A percentile compares a stretch with the other conserved stretches of the same genome.
These are phyloP conservation scores for Mycena kentingensis DNA, from an alignment of 768 basidiomycete genomes.

Conservation along the genomic window DNA sequence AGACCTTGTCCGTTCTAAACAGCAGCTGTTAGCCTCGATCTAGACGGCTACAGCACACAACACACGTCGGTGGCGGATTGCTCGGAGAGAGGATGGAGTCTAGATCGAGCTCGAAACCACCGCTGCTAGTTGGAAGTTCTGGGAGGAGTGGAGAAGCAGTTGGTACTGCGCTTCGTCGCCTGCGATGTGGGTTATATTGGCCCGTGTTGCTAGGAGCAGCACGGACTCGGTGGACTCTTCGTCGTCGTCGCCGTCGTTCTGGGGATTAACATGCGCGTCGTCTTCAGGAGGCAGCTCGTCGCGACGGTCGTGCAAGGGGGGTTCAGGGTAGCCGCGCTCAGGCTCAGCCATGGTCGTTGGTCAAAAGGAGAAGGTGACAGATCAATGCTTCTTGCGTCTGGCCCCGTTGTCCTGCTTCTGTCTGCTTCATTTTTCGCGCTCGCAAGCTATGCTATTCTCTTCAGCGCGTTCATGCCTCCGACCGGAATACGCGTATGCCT, in stretches of 20 bases:
- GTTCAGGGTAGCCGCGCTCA: too few species aligned
- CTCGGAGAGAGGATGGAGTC: constrained; percentile 43
- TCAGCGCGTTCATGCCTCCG: constrained; percentile 63
- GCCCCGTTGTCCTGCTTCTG: neutral
- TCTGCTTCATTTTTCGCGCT: constrained; percentile 55
- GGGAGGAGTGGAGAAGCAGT: constrained; percentile 39
- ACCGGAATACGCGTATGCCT: constrained; percentile 52
- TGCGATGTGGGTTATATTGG: too few species aligned
- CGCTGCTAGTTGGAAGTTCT: constrained; percentile 52
- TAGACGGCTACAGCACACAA: constrained; percentile 29
- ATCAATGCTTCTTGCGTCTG: constrained; percentile 9
- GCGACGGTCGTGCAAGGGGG: too few species aligned
- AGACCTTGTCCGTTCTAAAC: constrained; percentile 47
- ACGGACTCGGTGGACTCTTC: neutral
- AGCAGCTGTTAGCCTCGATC: constrained; percentile 26
- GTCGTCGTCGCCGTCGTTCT: neutral
- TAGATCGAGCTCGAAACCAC: constrained; percentile 47
- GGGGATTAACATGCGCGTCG: neutral
- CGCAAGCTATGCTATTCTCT: constrained; percentile 62
- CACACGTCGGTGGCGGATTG: constrained; percentile 47
- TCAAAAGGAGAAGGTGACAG: constrained; percentile 13
- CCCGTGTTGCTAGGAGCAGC: neutral
- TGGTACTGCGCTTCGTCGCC: constrained; percentile 16
- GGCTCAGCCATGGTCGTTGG: constrained; percentile 7
- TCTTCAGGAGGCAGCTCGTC: too few species aligned